phyloP scores from a whole-genome alignment of 257 asterid species.

The Plantago ovata region DNA sequence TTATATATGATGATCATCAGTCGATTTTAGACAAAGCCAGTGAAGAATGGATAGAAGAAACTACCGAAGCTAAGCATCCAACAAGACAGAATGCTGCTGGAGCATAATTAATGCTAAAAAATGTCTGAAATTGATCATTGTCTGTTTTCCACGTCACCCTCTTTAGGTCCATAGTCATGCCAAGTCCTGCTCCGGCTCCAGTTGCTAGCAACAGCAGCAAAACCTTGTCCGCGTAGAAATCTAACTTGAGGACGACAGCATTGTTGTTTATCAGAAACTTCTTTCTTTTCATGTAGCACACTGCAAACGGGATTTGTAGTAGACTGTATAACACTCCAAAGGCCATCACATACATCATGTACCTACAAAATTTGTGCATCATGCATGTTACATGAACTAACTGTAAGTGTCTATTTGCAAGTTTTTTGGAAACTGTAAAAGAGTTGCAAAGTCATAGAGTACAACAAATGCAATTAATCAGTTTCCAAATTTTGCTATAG shows the following conservation, averaged over 20 bases:
- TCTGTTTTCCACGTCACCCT: not conserved
- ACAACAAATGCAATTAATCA: no score
- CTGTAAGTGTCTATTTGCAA: no score
- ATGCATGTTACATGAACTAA: no score
- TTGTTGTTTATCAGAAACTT: slow-evolving; percentile 15
- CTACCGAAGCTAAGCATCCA: slow-evolving; percentile 11
- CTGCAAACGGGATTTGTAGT: slow-evolving; percentile 24
- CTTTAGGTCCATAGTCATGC: slow-evolving; percentile 28
- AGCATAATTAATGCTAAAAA: slow-evolving; percentile 14
- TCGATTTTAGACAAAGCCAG: slow-evolving; percentile 10
- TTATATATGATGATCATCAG: no score
- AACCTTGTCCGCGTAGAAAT: slow-evolving; percentile 32
- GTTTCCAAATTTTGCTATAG: no score
- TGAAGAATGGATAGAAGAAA: slow-evolving; percentile 30
- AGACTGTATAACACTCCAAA: slow-evolving; percentile 18
- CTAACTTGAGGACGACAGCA: slow-evolving; percentile 20
- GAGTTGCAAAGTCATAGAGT: no score
- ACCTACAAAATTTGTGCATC: slow-evolving; percentile 22
- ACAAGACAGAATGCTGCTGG: slow-evolving; percentile 25
- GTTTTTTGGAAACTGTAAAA: no score
- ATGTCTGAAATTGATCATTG: slow-evolving; percentile 14
- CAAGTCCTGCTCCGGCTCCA: slow-evolving; percentile 32
- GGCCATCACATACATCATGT: slow-evolving; percentile 14
- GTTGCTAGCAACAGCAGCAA: slow-evolving; percentile 21
- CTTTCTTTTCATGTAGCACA: slow-evolving; percentile 23